Conservation (phyloP, 2,329 filamentous ascomycete genomes). For the Botrytis deweyae region DNA sequence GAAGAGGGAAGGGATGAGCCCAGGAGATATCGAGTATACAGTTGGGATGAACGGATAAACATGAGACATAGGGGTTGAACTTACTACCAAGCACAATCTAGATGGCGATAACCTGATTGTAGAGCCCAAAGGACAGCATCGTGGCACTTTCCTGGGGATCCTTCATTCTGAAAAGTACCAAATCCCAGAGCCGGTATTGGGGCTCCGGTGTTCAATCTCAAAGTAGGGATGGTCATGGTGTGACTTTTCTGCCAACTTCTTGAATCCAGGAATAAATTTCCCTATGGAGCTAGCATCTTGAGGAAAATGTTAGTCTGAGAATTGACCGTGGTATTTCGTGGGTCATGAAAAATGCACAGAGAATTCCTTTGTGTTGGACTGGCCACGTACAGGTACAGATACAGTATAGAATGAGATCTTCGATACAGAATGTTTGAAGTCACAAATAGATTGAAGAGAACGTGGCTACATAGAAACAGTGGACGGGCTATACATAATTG, state of each 20-base stretch:
- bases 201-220: constrained; percentile 40
- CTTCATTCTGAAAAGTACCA: constrained; percentile 39
- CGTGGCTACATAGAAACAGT: not conserved
- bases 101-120: constrained; percentile 61
- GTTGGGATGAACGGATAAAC: constrained; percentile 5
- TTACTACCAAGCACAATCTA: constrained; percentile 69
- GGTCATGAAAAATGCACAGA: not conserved
- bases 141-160: constrained; percentile 45
- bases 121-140: constrained; percentile 58
- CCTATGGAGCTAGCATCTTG: not conserved
- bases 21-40: constrained; percentile 37
- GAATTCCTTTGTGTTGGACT: not conserved
- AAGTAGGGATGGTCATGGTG: constrained; percentile 16
- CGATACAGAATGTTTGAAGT: constrained; percentile 3
- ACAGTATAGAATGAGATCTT: not conserved
- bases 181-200: constrained; percentile 46
- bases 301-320: not conserved
- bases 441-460: constrained; percentile 8
- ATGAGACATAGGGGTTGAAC: constrained; percentile 22
- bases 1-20: not conserved
- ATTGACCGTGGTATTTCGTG: not conserved
- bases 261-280: constrained; percentile 6
- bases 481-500: not conserved
- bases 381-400: not conserved
- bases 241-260: not conserved